Base-by-base conservation (phyloP, 2,329 filamentous ascomycete species). In the Diaporthe australafricana region DNA sequence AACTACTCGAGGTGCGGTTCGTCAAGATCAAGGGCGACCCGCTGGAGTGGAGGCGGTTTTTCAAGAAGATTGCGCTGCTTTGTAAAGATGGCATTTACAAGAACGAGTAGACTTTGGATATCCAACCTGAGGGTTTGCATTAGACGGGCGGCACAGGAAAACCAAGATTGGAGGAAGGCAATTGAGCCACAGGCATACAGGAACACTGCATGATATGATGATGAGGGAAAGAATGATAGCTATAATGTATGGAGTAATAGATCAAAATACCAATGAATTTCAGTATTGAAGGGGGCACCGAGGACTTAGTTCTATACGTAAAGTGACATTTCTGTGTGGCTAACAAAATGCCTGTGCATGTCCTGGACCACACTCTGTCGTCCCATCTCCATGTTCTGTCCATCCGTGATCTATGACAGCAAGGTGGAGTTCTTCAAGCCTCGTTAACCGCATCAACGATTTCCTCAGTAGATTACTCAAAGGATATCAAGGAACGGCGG, bases 21-120 rank as follows among this genome's bases (percentile, higher is more conserved):
- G 89, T 97, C 75, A 99, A 99, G 84, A 88, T 94, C 68, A 98
- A 98, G 84, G 96, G 96, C 7, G 96, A 99, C 84, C 96, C 96
- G 6, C 84, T 99, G 63, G 96, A 98, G 84, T 99, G 97, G 96
- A 90, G 96, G 73, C 87, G 96, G 42, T 94, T 99, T 80, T 99
- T 99, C 87, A 99, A 99, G 84, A 95, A 94, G 81, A 89, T 98
- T n/a, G 94, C 94, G 38, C 87, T 97, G 74, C 86, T 96, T 73
- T 97, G 95, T 83, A 94, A 94, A 79, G 94, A 98, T 79, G 94
- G 91, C 11, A 92, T 98, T 55, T 93, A 91, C 80, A 87, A 87
- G 75, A 89, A 89, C 57, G 84, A 88, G 72, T 74, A 62, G 62
- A 50, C 38, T 63, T 52, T 52, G 35, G n/a, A 69, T 60, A 57